Evolutionary conservation across 345 rosid genomes (phyloP).

Genomic region (Corchorus capsularis): DNA sequence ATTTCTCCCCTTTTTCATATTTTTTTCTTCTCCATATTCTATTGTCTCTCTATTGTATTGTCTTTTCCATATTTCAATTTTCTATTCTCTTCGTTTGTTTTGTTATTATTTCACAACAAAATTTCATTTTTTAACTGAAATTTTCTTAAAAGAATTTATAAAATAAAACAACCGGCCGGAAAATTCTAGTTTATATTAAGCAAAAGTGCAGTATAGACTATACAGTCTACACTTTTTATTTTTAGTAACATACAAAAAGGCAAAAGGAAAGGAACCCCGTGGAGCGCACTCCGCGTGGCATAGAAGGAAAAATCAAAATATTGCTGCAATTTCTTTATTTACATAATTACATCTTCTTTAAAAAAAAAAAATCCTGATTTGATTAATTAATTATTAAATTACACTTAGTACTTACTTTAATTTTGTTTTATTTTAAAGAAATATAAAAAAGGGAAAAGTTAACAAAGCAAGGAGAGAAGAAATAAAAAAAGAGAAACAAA

Average conservation of each 20-base stretch:
- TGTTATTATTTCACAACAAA: no score
- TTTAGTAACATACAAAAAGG: background rate
- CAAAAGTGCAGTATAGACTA: background rate
- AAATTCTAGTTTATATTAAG: no score
- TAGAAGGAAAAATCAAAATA: background rate
- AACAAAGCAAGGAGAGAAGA: background rate
- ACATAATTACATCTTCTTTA: background rate
- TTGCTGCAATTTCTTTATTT: background rate
- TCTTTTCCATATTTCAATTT: no score
- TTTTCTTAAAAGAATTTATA: no score
- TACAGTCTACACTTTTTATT: background rate
- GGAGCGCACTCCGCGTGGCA: slow-evolving; percentile 35
- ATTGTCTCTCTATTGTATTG: no score
- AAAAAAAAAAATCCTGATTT: no score
- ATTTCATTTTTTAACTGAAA: no score
- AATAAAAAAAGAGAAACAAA: background rate
- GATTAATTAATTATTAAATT: no score
- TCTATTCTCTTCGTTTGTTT: no score
- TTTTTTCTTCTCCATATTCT: no score
- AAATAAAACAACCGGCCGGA: no score
- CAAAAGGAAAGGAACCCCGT: slow-evolving; percentile 34
- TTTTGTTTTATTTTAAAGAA: background rate
- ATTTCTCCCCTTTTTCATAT: no score
- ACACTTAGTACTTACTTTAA: background rate
- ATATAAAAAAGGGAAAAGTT: background rate